Evolutionary conservation across 1,284 basidiomycete species (phyloP).

Genomic region (Grifola frondosa): DNA sequence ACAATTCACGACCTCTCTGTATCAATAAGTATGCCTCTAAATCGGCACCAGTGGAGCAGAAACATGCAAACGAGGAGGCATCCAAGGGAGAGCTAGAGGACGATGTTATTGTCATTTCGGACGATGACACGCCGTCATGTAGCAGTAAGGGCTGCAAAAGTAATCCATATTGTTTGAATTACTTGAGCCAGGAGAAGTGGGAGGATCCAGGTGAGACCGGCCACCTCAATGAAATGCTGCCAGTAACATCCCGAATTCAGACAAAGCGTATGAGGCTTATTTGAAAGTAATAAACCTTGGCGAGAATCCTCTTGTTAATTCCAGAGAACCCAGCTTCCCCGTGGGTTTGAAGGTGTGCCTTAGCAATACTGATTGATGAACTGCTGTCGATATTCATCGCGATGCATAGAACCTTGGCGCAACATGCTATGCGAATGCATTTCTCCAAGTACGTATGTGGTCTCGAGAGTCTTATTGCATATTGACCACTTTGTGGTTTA

Average conservation of each 20-base stretch:
- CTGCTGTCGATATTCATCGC: conserved; percentile 9
- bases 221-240: too few relatives aligned
- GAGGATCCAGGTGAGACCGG: conserved; percentile 53
- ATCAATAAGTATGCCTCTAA: conserved; percentile 47
- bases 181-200: conserved; percentile 80
- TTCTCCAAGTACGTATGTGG: conserved; percentile 63
- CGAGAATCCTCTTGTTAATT: conserved; percentile 49
- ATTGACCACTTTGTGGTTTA: conserved; percentile 20
- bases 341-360: conserved; percentile 73
- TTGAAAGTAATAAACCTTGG: conserved; percentile 53
- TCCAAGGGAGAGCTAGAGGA: conserved; percentile 46
- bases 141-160: conserved; percentile 62
- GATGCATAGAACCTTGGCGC: conserved; percentile 79
- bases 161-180: conserved; percentile 83
- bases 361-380: not conserved
- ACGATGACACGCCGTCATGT: conserved; percentile 61
- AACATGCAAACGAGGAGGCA: conserved; percentile 5
- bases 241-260: conserved; percentile 36
- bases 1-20: conserved; percentile 50
- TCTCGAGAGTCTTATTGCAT: not conserved
- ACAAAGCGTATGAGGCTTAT: conserved; percentile 50
- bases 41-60: conserved; percentile 3
- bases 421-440: conserved; percentile 92
- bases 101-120: conserved; percentile 69
- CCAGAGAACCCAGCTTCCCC: conserved; percentile 57